Evolutionary conservation across 2,329 filamentous ascomycete genomes (phyloP).

Genomic region (Aspergillus alliaceus): DNA sequence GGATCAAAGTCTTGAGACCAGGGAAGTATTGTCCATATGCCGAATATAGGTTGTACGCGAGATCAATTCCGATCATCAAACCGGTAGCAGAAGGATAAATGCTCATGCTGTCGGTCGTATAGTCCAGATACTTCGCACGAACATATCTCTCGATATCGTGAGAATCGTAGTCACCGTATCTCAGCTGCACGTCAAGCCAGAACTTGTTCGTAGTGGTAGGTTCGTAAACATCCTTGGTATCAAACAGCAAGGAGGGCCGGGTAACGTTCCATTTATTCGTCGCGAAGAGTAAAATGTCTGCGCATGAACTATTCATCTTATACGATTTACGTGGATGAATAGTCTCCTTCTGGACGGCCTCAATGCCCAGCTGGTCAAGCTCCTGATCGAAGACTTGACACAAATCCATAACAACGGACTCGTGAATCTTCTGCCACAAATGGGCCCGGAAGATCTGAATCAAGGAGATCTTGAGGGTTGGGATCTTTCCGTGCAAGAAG

Average conservation of each 20-base stretch:
- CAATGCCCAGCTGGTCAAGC: slow-evolving; percentile 89
- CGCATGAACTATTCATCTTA: slow-evolving; percentile 99
- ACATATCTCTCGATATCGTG: slow-evolving; percentile 98
- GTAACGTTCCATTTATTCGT: slow-evolving; percentile 99
- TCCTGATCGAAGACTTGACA: slow-evolving; percentile 99
- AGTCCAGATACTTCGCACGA: slow-evolving; percentile 96
- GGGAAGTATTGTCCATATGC: slow-evolving; percentile 99
- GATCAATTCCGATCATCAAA: slow-evolving; percentile 95
- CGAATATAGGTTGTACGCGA: slow-evolving; percentile 97
- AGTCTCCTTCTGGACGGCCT: slow-evolving; percentile 97
- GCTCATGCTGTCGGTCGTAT: slow-evolving; percentile 97
- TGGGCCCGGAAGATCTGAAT: slow-evolving; percentile 99
- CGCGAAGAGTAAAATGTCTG: slow-evolving; percentile 93
- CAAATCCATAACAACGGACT: slow-evolving; percentile 97
- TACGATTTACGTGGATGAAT: slow-evolving; percentile 99
- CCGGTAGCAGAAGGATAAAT: slow-evolving; percentile 97
- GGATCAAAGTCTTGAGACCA: slow-evolving; percentile 88
- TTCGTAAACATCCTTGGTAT: slow-evolving; percentile 94
- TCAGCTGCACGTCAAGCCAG: slow-evolving; percentile 95
- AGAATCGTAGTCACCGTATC: slow-evolving; percentile 97
- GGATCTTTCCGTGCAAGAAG: slow-evolving; percentile 98
- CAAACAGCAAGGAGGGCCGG: slow-evolving; percentile 85
- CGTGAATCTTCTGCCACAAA: slow-evolving; percentile 99
- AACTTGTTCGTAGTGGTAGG: slow-evolving; percentile 97
- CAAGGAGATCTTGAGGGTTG: slow-evolving; percentile 93